Evolutionary conservation across 108 stramenopile genomes (phyloP).

Genomic region (Nitzschia putrida): DNA sequence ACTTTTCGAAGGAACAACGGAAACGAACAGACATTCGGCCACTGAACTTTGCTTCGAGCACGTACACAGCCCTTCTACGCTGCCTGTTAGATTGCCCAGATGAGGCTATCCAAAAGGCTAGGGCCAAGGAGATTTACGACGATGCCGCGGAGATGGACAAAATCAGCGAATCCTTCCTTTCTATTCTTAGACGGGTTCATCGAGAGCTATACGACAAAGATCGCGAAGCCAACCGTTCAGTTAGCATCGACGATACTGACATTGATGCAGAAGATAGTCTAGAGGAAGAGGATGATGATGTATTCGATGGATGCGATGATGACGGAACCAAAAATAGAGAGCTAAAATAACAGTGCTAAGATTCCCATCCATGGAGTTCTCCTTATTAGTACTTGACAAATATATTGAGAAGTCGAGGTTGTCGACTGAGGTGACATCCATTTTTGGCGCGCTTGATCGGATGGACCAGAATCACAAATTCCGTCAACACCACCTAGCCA

Average conservation of each 20-base stretch:
- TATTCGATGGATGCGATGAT: background rate
- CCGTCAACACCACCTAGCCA: too few relatives aligned
- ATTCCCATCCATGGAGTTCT: too few relatives aligned
- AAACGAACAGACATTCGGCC: background rate
- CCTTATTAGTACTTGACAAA: too few relatives aligned
- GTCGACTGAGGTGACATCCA: too few relatives aligned
- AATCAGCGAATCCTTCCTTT: background rate
- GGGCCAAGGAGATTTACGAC: background rate
- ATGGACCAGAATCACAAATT: too few relatives aligned
- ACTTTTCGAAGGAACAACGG: conserved; percentile 8
- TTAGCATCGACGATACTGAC: too few relatives aligned
- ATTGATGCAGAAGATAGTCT: background rate
- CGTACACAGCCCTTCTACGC: conserved; percentile 8
- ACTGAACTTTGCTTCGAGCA: background rate
- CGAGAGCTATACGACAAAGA: conserved; percentile 3
- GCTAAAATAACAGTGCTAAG: too few relatives aligned
- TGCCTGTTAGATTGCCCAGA: conserved; percentile 5
- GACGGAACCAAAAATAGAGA: too few relatives aligned
- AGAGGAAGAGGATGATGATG: background rate
- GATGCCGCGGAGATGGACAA: conserved; percentile 8
- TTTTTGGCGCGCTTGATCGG: too few relatives aligned
- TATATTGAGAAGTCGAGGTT: too few relatives aligned
- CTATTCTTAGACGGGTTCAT: background rate
- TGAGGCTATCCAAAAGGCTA: background rate
- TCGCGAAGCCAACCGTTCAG: background rate